Evolutionary conservation across 768 basidiomycete species (phyloP).

Genomic region (Collybia mongolica): DNA sequence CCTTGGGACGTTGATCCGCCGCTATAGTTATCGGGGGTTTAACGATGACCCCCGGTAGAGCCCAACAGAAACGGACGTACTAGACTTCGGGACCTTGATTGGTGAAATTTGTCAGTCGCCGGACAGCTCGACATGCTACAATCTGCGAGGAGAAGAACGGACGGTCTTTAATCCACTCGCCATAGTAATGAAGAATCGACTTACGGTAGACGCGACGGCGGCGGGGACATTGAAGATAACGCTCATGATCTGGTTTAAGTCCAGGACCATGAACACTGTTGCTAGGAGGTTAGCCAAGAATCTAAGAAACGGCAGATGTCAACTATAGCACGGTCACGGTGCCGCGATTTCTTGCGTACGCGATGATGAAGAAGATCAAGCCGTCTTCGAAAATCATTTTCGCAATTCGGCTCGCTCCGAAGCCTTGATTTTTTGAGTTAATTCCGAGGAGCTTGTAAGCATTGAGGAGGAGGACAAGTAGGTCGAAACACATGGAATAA

Average conservation of each 20-base stretch:
- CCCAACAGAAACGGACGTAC: conserved; percentile 25
- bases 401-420: conserved; percentile 45
- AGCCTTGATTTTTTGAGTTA: conserved; percentile 15
- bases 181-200: conserved; percentile 9
- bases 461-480: conserved; percentile 57
- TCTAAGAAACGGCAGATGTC: conserved; percentile 19
- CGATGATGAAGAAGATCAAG: conserved; percentile 73
- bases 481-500: conserved; percentile 76
- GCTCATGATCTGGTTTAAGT: conserved; percentile 67
- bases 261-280: conserved; percentile 64
- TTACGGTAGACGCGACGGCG: conserved; percentile 50
- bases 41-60: too few relatives aligned
- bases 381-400: conserved; percentile 71
- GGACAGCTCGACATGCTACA: conserved; percentile 58
- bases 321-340: background rate
- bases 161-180: too few relatives aligned
- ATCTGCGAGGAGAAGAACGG: conserved; percentile 32
- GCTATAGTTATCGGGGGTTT: conserved; percentile 5
- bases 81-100: conserved; percentile 41
- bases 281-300: conserved; percentile 43
- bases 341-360: conserved; percentile 38
- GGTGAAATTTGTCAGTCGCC: conserved; percentile 54
- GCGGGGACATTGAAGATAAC: conserved; percentile 68
- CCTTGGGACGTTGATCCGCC: conserved; percentile 24
- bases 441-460: conserved; percentile 52